phyloP scores from a whole-genome alignment of 2,329 filamentous ascomycete genomes.

The Claviceps africana region DNA sequence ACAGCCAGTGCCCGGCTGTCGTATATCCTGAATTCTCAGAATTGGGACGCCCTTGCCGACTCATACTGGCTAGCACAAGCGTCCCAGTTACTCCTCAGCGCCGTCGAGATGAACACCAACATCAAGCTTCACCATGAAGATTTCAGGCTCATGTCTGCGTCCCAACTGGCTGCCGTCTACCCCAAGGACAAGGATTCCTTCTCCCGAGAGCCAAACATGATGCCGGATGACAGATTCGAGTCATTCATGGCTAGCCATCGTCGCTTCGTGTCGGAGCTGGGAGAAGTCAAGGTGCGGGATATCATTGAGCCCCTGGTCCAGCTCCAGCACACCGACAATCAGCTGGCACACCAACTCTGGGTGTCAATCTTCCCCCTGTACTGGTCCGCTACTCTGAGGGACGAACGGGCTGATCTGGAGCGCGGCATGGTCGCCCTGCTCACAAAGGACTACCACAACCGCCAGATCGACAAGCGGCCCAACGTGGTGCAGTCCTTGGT shows the following conservation, averaged over 20 bases:
- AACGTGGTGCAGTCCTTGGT: conserved; percentile 91
- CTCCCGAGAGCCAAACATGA: conserved; percentile 44
- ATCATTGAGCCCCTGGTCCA: conserved; percentile 81
- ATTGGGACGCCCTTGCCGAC: conserved; percentile 90
- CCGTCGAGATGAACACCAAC: conserved; percentile 69
- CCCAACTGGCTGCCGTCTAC: conserved; percentile 59
- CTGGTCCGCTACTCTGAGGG: conserved; percentile 77
- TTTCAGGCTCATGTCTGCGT: conserved; percentile 63
- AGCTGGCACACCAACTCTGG: conserved; percentile 82
- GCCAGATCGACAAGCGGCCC: conserved; percentile 86
- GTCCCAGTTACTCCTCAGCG: conserved; percentile 81
- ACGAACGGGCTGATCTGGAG: conserved; percentile 82
- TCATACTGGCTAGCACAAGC: conserved; percentile 97
- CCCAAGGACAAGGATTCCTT: conserved; percentile 56
- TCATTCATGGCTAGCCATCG: conserved; percentile 62
- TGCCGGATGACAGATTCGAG: conserved; percentile 74
- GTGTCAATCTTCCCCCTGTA: conserved; percentile 80
- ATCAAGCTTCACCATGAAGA: conserved; percentile 73
- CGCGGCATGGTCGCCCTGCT: conserved; percentile 80
- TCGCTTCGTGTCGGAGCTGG: conserved; percentile 70
- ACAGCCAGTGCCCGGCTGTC: conserved; percentile 77
- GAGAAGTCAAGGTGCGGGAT: conserved; percentile 77
- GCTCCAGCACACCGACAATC: conserved; percentile 76
- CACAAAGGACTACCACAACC: conserved; percentile 88
- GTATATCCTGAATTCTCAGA: conserved; percentile 82